Percentiles rank a stretch among this genome's conserved stretches.
Evolutionary conservation across 352 stramenopile genomes (phyloP).

Genomic region (Pythium biforme): DNA sequence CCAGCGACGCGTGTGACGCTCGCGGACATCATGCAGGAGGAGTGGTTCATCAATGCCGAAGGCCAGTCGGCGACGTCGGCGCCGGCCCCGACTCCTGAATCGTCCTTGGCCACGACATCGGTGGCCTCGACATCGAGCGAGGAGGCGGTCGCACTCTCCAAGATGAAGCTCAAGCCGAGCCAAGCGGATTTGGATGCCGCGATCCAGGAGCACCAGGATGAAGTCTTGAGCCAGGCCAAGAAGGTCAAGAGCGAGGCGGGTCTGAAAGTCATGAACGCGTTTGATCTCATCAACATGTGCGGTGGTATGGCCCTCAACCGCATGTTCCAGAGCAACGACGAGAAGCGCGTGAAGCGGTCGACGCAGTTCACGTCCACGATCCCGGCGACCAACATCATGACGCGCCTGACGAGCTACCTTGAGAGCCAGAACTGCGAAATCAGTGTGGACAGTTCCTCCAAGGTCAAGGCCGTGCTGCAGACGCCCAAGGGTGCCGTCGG

Average conservation of each 20-base stretch:
- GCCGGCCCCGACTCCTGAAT: constrained; percentile 17
- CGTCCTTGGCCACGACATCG: constrained; percentile 17
- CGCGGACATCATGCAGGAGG: constrained; percentile 87
- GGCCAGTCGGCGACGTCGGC: constrained; percentile 16
- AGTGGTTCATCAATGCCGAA: constrained; percentile 84
- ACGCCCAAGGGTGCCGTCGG: constrained; percentile 87
- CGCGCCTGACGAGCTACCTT: constrained; percentile 69
- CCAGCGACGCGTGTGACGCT: constrained; percentile 85
- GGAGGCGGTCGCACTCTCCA: constrained; percentile 25
- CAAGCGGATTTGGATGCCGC: constrained; percentile 81
- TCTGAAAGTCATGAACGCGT: constrained; percentile 90
- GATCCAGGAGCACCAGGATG: constrained; percentile 80
- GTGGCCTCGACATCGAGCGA: constrained; percentile 19
- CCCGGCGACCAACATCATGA: constrained; percentile 73
- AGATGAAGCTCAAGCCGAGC: constrained; percentile 77
- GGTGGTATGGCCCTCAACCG: constrained; percentile 89
- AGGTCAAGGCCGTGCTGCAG: constrained; percentile 84
- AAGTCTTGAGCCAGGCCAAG: constrained; percentile 52
- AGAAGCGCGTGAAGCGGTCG: constrained; percentile 82
- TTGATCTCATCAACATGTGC: constrained; percentile 93
- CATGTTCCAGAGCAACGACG: constrained; percentile 88
- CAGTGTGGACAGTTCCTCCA: constrained; percentile 70
- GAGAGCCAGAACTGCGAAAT: constrained; percentile 81
- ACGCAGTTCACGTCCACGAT: constrained; percentile 88
- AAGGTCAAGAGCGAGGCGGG: constrained; percentile 64